Evolutionary conservation across 2,329 filamentous ascomycete species (phyloP), one percentile per base, ranked within the genome.

Genomic region (Didymella pomorum): DNA sequence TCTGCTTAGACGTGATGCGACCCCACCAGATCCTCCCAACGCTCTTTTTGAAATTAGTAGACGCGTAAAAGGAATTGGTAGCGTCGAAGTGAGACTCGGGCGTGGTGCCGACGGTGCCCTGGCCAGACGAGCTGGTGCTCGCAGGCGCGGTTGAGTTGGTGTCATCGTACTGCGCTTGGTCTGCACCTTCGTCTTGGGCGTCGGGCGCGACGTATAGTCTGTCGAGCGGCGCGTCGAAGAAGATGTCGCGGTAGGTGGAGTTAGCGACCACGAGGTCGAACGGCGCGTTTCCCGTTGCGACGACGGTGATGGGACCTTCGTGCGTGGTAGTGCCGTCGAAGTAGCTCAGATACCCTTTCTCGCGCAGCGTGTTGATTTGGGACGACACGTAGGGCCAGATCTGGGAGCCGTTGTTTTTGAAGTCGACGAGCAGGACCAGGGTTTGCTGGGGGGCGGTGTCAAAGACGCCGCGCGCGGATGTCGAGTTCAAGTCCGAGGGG

Each of bases 61-160:
- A 88, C 18, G 88, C 86, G 72, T 90, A 91, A 75, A 86, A 88
- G 3, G 86, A 89, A 71, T 89, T 91, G 18, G 77, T 76, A 0
- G 73, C 72, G 62, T 79, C 76, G 26, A 79, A 75, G 2, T 67
- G 68, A 29, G 78, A 76, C 3, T 71, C 60, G 2, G 68, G 66
- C 1, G 74, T 66, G 41, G 78, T 77, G 49, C 79, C 79, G 49
- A 80, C 77, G 16, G 75, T 72, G 53, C 82, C 83, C 72, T 85
- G 83, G 23, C 80, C 79, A 9, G 59, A 57, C 12, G 45, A 45
- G 23, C 23, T 39, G 21, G 23, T 12, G 26, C 45, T 6, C 4
- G 26, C 28, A 2, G 50, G 29, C 2, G 39, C 4, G 8, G 45
- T 42, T 3, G 50, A 26, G n/a, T 47, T 50, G 25, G 46, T 2